Base-by-base conservation (phyloP, 2,329 filamentous ascomycete genomes). In the Dothidotthia symphoricarpi region DNA sequence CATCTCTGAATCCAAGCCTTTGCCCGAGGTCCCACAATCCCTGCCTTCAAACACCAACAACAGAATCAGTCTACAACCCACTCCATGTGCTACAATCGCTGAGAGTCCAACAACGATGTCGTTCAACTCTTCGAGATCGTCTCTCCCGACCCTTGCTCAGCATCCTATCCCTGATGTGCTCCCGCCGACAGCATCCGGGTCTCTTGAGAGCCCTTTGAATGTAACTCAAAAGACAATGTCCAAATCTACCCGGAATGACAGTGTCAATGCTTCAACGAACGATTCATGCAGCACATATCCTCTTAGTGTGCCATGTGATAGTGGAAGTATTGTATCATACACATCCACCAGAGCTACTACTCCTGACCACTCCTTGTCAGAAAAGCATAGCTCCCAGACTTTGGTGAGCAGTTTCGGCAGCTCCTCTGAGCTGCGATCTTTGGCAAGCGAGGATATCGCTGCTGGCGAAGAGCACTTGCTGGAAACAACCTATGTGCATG, bases 401-500 rank as follows among this genome's bases (percentile, higher is more conserved):
- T 68, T 72, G 31, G 53, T 65, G 22, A 69, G 83, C 19, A 87
- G 87, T 52, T 72, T 73, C 49, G 73, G 85, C 28, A 89, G 85
- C 69, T 71, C 78, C 12, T 70, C 80, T 3, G 82, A 75, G 44
- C 85, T 83, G 60, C 74, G 72, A 39, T 80, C 80, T 0, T 76
- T 79, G 1, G 71, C 80, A n/a, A 80, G 76, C 3, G 88, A 94
- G 38, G 88, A 91, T 41, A 74, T 78, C 10, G 83, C 88, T 24
- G 89, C 95, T 32, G 81, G 84, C 1, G 91, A 95, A 63, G 84
- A 80, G 4, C 85, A 84, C 56, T 73, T 96, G n/a, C 73, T 95
- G n/a, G 87, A 90, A 62, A 94, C 86, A 69, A 95, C 90, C 0
- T 96, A 81, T 58, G 88, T 88, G 0, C 87, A 96, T 58, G 91